These are phyloP conservation scores for Nidularia pulvinata DNA, from an alignment of 768 basidiomycete species.

Conservation along the genomic window DNA sequence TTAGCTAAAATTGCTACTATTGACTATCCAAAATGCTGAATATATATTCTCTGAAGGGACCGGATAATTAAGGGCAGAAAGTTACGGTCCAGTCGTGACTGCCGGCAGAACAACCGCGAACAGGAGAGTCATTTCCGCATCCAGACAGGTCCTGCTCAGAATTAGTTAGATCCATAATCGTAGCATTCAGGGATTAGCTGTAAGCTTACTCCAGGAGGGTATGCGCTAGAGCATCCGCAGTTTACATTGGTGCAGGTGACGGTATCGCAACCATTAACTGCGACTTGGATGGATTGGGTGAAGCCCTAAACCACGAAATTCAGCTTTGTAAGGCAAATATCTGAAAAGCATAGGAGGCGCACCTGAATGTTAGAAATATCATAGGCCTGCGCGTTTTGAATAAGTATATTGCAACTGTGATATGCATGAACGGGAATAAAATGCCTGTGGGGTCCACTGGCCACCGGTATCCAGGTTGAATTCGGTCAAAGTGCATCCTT, in stretches of 20 bases:
- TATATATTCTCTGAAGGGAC: no score
- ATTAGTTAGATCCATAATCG: no score
- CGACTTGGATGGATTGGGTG: conserved; percentile 32
- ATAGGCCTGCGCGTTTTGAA: conserved; percentile 23
- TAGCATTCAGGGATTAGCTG: not conserved
- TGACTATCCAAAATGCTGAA: no score
- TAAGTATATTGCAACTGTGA: not conserved
- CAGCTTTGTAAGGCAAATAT: not conserved
- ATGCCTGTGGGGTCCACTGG: conserved; percentile 19
- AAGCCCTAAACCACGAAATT: conserved; percentile 20
- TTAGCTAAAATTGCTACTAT: no score
- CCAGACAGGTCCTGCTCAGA: conserved; percentile 26
- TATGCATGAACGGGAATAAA: not conserved
- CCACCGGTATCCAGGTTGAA: conserved; percentile 35
- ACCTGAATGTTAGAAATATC: conserved; percentile 28
- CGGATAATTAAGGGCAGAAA: conserved; percentile 21
- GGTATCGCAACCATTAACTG: conserved; percentile 32
- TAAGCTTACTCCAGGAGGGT: conserved; percentile 26
- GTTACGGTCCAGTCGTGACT: conserved; percentile 29
- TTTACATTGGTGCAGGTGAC: conserved; percentile 35
- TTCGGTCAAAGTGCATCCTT: conserved; percentile 34
- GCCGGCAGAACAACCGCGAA: conserved; percentile 31
- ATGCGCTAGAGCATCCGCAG: conserved; percentile 29
- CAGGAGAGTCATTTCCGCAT: conserved; percentile 34
- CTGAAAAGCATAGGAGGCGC: conserved; percentile 21